Base-by-base conservation (phyloP, 805 yeast species). In the Candida multigemmis region DNA sequence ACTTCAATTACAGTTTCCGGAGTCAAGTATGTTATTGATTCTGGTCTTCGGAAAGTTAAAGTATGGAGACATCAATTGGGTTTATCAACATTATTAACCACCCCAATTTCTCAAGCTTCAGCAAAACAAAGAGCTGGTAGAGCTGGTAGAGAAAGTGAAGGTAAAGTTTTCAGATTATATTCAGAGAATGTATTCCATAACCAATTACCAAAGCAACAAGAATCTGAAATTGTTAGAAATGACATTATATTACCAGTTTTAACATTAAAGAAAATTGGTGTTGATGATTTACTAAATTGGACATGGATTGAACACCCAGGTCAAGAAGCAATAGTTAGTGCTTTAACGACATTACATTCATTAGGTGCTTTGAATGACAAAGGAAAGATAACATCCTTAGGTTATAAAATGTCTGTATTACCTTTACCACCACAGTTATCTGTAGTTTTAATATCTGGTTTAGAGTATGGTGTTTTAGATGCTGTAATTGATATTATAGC, bases 1-100 rank as follows among this genome's bases (percentile, higher is more conserved):
- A 91, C 99, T 0, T 91, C 98, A 16, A 77, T 91, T 34, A 91
- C 99, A 3, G 91, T 91, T 19, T 77, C 94, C 9, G 98, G 98
- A 2, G 91, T 91, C 11, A 72, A 84, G 38, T 91, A 83, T 44
- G 97, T 91, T 6, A 67, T 91, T 14, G 99, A 91, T 53, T 73
- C 93, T 0, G 99, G 99, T 0, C 60, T 89, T 25, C 68, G 96
- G 31, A 91, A 91, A 46, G 93, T 89, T 6, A 84, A 89, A 39
- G 93, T 89, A 1, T 89, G 96, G 94, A 74, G 91, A 42, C 94
- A 89, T 44, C 86, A 79, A 40, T 58, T 91, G 21, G 96, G 96
- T 0, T 66, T 91, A 18, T 89, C 95, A n/a, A 82, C 96, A 0
- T 68, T 91, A 44, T 58, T 91, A 27, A 87, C 96, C 0, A 85